phyloP scores from a whole-genome alignment of 1,139 yeast species.

The Saccharomyces hybrid region DNA sequence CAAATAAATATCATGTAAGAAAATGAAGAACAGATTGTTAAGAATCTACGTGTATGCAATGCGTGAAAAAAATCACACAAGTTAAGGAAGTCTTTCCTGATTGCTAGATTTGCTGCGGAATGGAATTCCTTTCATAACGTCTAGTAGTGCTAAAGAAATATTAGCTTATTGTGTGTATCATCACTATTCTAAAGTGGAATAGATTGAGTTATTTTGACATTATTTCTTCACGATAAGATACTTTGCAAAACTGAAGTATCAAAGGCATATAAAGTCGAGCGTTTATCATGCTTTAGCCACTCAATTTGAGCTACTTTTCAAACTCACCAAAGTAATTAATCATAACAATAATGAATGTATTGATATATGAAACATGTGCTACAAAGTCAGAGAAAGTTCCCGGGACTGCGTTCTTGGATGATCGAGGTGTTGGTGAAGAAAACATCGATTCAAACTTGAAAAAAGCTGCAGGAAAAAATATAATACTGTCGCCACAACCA shows the following conservation, averaged over 20 bases:
- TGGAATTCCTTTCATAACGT: background rate
- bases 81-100: background rate
- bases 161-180: background rate
- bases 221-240: background rate
- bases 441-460: background rate
- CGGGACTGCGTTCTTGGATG: background rate
- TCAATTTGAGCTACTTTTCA: background rate
- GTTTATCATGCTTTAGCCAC: background rate
- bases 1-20: background rate
- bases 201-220: background rate
- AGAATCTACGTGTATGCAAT: background rate
- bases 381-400: background rate
- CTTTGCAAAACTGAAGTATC: background rate
- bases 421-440: background rate
- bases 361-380: background rate
- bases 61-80: background rate
- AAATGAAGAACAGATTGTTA: background rate
- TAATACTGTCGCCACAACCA: background rate
- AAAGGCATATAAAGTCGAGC: background rate
- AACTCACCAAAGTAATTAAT: background rate
- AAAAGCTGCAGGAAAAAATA: background rate
- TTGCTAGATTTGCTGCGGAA: background rate
- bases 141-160: background rate
- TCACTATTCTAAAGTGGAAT: background rate
- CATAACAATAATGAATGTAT: background rate